Evolutionary conservation across 495 filamentous ascomycete genomes (phyloP), one percentile per base, ranked within the genome.

Genomic region (Cryomyces minteri): DNA sequence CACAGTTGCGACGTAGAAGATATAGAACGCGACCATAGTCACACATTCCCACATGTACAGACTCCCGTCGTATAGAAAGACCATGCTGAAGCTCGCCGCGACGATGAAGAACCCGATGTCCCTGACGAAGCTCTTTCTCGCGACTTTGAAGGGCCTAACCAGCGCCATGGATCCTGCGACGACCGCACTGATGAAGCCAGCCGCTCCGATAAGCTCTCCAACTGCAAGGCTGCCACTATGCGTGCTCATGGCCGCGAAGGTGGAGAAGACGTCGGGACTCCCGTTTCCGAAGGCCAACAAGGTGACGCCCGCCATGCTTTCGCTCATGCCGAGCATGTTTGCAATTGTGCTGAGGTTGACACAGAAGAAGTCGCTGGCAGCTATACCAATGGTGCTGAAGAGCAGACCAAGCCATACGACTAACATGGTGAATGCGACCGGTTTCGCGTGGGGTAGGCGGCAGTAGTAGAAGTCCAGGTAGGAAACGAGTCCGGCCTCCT

Each of bases 81-180:
- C 62, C 73, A 96, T 84, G 54, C 82, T 87, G 60, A 96, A 94
- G 50, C 72, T 70, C 41, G 88, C 78, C 7, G 92, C 86, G 32
- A 83, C 69, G 41, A 94, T 78, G 57, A 99, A 99, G 64, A 93
- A 99, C 8, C 80, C 76, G 31, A 96, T 84, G 58, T 99, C 92
- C 46, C 92, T 71, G 32, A 95, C 74, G 55, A 95, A 96, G 38
- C 85, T 88, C 54, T 79, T 79, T 51, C 78, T 77, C 42, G 83
- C 79, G 41, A 96, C 90, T 48, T 77, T 82, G 63, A 96, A 98
- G 28, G 94, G 90, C 48, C 86, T 71, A 0, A 95, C 85, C 47
- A 95, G 58, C 5, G 88, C 92, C 92, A 99, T 99, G 36, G 86
- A 93, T n/a, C 92, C 92, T 0, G 88, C 87, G 5, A 99, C 90